phyloP scores from a whole-genome alignment of 108 stramenopile genomes.

The Discostella stelligeroides region DNA sequence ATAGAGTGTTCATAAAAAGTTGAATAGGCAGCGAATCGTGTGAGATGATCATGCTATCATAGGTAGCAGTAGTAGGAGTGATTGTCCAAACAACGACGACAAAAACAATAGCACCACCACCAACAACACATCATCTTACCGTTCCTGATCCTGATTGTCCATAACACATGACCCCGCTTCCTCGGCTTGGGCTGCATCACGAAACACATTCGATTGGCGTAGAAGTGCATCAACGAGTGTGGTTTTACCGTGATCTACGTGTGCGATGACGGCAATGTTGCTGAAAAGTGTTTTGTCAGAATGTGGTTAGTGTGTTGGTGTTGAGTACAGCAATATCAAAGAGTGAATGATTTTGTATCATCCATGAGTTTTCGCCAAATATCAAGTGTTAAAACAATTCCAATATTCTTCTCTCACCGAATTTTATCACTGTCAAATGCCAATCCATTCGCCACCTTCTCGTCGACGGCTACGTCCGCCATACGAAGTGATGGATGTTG shows the following conservation, averaged over 20 bases:
- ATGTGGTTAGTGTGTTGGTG: neutral
- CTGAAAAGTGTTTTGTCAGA: neutral
- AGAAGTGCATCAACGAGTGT: slow-evolving; percentile 96
- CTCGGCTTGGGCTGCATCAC: slow-evolving; percentile 87
- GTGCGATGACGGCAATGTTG: slow-evolving; percentile 93
- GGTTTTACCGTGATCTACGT: slow-evolving; percentile 98
- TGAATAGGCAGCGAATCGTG: neutral
- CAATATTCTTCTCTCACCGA: neutral
- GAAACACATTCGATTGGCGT: slow-evolving; percentile 92
- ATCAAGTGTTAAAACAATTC: neutral
- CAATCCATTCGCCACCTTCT: neutral
- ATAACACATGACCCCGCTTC: slow-evolving; percentile 94
- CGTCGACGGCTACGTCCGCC: slow-evolving; percentile 3
- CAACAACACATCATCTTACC: no score
- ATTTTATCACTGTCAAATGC: neutral
- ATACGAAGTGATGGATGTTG: neutral
- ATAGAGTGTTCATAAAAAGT: no score
- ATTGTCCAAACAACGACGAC: no score
- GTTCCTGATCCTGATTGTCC: slow-evolving; percentile 98
- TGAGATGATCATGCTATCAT: neutral
- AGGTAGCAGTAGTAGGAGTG: neutral
- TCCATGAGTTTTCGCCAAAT: no score
- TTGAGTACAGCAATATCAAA: neutral
- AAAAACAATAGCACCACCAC: no score
- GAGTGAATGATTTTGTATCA: no score